phyloP scores from a whole-genome alignment of 331 rosid genomes.

The Telfairia occidentalis region DNA sequence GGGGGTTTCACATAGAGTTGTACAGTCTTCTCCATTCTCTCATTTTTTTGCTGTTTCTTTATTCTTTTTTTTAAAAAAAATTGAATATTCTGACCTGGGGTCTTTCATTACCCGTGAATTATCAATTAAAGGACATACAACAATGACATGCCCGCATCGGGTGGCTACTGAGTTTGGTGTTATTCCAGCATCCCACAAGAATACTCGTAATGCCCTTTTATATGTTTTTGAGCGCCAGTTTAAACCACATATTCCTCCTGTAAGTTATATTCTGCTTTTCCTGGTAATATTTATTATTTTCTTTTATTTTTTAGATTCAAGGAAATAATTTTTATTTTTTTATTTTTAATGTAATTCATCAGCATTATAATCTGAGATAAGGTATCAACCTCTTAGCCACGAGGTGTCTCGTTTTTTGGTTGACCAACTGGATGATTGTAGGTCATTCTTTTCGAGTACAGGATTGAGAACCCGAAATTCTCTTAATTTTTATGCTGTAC shows the following conservation, averaged over 20 bases:
- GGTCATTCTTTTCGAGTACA: not conserved
- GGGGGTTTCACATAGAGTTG: not conserved
- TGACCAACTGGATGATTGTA: not conserved
- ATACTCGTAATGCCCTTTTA: slow-evolving; percentile 40
- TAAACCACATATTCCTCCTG: slow-evolving; percentile 37
- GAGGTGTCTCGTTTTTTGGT: not conserved
- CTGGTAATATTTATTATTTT: not conserved
- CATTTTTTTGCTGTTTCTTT: not conserved
- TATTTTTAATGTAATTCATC: not conserved
- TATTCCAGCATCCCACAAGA: slow-evolving; percentile 60
- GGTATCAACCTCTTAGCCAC: not conserved
- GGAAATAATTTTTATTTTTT: not conserved
- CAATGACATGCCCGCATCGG: slow-evolving; percentile 80
- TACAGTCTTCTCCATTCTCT: not conserved
- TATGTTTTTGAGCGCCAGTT: slow-evolving; percentile 87
- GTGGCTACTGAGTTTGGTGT: slow-evolving; percentile 78
- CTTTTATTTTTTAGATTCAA: not conserved
- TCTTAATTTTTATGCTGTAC: not conserved
- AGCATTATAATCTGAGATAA: not conserved
- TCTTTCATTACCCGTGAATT: not conserved
- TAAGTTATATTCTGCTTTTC: slow-evolving; percentile 19
- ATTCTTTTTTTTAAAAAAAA: not conserved
- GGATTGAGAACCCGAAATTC: not conserved
- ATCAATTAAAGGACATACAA: slow-evolving; percentile 68
- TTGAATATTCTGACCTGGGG: not conserved